phyloP scores from a whole-genome alignment of 345 rosid species.

The Fremontodendron californicum region DNA sequence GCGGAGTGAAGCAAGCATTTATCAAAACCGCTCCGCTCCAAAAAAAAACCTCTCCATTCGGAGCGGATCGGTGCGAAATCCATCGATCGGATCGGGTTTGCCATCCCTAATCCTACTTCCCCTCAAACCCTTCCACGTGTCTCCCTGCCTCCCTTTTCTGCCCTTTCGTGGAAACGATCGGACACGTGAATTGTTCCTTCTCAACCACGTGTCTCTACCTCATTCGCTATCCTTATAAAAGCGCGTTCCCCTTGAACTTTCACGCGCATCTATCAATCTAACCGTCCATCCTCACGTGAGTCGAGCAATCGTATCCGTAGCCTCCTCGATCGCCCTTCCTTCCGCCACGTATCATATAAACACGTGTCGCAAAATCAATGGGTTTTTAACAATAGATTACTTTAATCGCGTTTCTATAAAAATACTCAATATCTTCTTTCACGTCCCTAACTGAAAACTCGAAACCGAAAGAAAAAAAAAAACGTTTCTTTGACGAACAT shows the following conservation, averaged over 20 bases:
- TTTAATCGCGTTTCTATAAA: slow-evolving; percentile 42
- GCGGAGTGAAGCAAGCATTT: too few relatives aligned
- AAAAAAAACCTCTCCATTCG: too few relatives aligned
- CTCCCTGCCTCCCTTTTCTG: neutral
- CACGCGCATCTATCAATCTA: slow-evolving; percentile 30
- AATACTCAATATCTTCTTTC: neutral
- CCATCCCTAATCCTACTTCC: too few relatives aligned
- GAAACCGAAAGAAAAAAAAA: neutral
- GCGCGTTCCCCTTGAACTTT: too few relatives aligned
- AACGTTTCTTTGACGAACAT: neutral
- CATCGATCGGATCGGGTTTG: too few relatives aligned
- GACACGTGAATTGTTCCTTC: slow-evolving; percentile 11
- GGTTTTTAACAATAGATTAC: neutral
- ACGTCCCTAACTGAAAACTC: neutral
- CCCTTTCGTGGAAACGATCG: slow-evolving; percentile 18
- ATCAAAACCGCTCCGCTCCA: too few relatives aligned
- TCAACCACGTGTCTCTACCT: neutral
- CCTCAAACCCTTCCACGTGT: neutral
- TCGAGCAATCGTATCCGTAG: slow-evolving; percentile 42
- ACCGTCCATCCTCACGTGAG: slow-evolving; percentile 41
- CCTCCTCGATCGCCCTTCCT: slow-evolving; percentile 20
- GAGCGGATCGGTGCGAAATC: too few relatives aligned
- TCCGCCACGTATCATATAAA: slow-evolving; percentile 6
- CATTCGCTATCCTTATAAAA: neutral
- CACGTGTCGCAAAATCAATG: slow-evolving; percentile 30